Conservation (phyloP, 2,329 filamentous ascomycete species). For the Aspergillus neoniger region DNA sequence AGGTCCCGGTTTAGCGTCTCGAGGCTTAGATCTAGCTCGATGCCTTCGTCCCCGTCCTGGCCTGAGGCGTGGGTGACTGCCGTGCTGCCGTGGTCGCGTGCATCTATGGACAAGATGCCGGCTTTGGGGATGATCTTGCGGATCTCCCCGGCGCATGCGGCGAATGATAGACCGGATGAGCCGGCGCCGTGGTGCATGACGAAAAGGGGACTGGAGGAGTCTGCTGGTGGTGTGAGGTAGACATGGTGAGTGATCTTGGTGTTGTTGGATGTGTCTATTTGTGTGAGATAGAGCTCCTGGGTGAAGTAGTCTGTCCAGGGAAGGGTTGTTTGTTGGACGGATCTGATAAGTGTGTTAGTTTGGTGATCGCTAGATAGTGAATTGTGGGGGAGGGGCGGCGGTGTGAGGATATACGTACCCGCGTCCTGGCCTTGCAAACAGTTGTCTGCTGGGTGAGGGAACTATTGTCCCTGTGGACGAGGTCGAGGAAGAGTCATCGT, state of each 20-base stretch:
- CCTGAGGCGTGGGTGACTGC: slow-evolving; percentile 19
- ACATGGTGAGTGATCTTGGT: slow-evolving; percentile 70
- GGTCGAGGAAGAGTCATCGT: slow-evolving; percentile 79
- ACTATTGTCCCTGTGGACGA: slow-evolving; percentile 92
- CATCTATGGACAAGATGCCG: slow-evolving; percentile 82
- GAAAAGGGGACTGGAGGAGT: slow-evolving; percentile 72
- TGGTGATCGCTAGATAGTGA: background rate
- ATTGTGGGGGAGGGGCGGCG: background rate
- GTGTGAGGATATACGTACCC: slow-evolving; percentile 52
- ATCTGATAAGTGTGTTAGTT: slow-evolving; percentile 9
- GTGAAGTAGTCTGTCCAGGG: slow-evolving; percentile 91
- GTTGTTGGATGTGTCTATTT: slow-evolving; percentile 35
- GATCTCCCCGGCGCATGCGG: slow-evolving; percentile 75
- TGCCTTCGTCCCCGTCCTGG: background rate
- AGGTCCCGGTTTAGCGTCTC: slow-evolving; percentile 73
- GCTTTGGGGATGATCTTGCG: slow-evolving; percentile 74
- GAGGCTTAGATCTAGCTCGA: slow-evolving; percentile 68
- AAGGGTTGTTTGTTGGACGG: slow-evolving; percentile 61
- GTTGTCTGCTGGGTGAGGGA: slow-evolving; percentile 70
- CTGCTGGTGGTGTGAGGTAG: slow-evolving; percentile 78
- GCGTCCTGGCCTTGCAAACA: slow-evolving; percentile 67
- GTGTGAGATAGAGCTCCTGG: slow-evolving; percentile 73
- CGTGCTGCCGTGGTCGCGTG: slow-evolving; percentile 80
- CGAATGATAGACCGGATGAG: slow-evolving; percentile 90
- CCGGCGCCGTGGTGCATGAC: slow-evolving; percentile 94